Evolutionary conservation across 2,329 filamentous ascomycete genomes (phyloP), one percentile per base, ranked within the genome.

Genomic region (Raffaelea deltoideospora): DNA sequence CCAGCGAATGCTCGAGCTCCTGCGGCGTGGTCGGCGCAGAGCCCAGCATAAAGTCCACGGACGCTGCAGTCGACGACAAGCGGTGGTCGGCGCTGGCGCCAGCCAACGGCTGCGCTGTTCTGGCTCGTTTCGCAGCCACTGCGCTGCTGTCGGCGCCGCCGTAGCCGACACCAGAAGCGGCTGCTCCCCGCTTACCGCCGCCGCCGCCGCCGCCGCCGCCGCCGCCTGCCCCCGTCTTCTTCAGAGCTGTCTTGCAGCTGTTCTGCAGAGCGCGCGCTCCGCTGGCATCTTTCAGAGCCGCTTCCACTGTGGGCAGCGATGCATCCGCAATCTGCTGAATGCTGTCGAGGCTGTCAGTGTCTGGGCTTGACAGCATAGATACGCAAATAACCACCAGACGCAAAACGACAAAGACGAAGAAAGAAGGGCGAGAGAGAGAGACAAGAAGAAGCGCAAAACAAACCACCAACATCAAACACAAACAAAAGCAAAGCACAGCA

Each of bases 1-100:
- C 60, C 6, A 85, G 60, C 0, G 75, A 72, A 7, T 59, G 60
- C 51, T 86, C 80, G 1, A 79, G 57, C 34, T 78, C 69, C 13
- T 67, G 64, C 0, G 76, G 67, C 2, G 61, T 56, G 52, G 60
- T 43, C 36, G 59, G 50, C 5, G 50, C 45, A 2, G 52, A 49
- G 0, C 45, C 46, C 21, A 54, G 44, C 28, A 56, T 50, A 10
- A 43, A 42, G 11, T 53, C 41, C 39, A 6, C 8, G 8, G 23
- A 26, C n/a, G n/a, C n/a, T 8, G 23, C 14, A 28, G 26, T n/a
- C n/a, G 26, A 28, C 10, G 6, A 8, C 26, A 9, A 14, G 26
- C 9, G 10, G 26, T 9, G 26, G 10, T 43, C 37, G 19, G 35
- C 2, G 47, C 47, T 17, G 23, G 15, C 18, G 29, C 34, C 15